These are phyloP conservation scores for Candida gorgasii DNA, from an alignment of 805 yeast species.

Conservation along the genomic window DNA sequence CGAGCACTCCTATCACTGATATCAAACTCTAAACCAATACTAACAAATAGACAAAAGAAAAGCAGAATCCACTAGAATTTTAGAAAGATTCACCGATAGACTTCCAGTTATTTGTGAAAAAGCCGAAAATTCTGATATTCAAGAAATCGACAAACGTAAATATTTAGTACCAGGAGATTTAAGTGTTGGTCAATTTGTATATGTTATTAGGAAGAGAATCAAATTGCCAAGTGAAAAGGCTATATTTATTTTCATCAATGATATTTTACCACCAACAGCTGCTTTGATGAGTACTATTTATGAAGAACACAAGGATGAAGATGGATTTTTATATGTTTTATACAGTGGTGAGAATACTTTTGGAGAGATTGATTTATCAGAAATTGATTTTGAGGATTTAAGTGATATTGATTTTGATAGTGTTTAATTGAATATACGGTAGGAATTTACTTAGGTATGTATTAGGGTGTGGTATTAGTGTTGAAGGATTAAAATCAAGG, in stretches of 20 bases:
- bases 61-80: conserved; percentile 90
- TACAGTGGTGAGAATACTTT: conserved; percentile 98
- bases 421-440: conserved; percentile 5
- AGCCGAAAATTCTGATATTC: conserved; percentile 94
- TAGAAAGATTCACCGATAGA: conserved; percentile 84
- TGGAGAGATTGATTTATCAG: conserved; percentile 45
- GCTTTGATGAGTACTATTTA: conserved; percentile 93
- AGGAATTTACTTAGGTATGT: too few relatives aligned
- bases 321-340: conserved; percentile 93
- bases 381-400: conserved; percentile 10
- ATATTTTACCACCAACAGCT: conserved; percentile 96
- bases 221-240: conserved; percentile 97
- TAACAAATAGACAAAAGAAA: conserved; percentile 68
- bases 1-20: not conserved
- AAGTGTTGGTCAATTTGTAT: conserved; percentile 97
- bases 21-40: conserved; percentile 5
- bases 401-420: conserved; percentile 5
- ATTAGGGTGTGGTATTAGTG: not conserved
- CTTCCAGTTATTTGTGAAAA: conserved; percentile 97
- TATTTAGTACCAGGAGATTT: conserved; percentile 94
- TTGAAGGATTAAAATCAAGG: too few relatives aligned
- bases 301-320: conserved; percentile 96
- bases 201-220: conserved; percentile 94
- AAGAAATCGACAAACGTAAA: conserved; percentile 95
- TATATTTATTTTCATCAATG: conserved; percentile 94